Percentiles rank a stretch among this genome's conserved stretches.
Evolutionary conservation across 2,329 filamentous ascomycete genomes (phyloP).

Genomic region (Paecilomyces niveus): DNA sequence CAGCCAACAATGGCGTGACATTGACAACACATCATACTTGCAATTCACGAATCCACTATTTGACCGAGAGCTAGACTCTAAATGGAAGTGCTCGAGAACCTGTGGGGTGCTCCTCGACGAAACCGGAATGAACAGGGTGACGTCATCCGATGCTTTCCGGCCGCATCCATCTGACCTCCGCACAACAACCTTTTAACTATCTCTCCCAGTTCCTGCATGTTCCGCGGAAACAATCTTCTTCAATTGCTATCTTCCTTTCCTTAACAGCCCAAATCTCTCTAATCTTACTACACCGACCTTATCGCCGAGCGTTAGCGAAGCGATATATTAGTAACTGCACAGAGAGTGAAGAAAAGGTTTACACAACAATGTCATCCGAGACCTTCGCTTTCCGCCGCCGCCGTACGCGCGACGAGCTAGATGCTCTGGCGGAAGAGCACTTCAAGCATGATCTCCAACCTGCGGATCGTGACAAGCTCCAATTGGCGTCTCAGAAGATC

Average conservation of each 20-base stretch:
- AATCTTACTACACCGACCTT: background rate
- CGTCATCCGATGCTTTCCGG: background rate
- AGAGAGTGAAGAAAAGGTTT: background rate
- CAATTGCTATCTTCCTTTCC: background rate
- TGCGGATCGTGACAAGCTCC: constrained; percentile 53
- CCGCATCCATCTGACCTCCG: background rate
- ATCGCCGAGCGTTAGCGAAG: too few relatives aligned
- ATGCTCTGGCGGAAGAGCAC: constrained; percentile 51
- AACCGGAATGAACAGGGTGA: background rate
- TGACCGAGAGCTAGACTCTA: background rate
- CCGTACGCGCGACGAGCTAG: constrained; percentile 44
- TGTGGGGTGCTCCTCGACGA: background rate
- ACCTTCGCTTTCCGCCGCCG: constrained; percentile 43
- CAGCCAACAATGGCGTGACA: background rate
- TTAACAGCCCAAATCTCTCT: background rate
- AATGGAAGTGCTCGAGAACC: background rate
- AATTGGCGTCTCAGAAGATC: constrained; percentile 49
- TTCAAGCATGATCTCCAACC: constrained; percentile 51
- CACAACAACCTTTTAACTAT: background rate
- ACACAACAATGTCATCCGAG: constrained; percentile 22
- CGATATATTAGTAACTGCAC: background rate
- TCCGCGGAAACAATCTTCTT: background rate
- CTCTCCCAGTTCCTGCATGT: background rate
- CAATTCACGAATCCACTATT: background rate
- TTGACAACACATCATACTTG: background rate